These are phyloP conservation scores for Agaricus sinodeliciosus DNA, from an alignment of 768 basidiomycete genomes.

Conservation along the genomic window DNA sequence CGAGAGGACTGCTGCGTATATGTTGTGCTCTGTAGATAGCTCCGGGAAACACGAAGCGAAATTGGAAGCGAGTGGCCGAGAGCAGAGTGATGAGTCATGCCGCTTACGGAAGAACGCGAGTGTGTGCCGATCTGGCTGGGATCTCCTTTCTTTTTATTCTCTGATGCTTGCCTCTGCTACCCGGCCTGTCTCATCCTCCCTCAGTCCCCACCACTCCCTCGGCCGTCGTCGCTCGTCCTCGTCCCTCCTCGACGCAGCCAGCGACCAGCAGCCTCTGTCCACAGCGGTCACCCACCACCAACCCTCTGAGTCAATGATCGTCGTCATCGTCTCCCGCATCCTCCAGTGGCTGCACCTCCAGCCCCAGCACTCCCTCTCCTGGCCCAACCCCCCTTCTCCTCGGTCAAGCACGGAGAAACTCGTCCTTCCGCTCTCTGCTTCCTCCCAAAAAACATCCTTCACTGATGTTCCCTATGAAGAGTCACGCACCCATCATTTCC, in stretches of 20 bases:
- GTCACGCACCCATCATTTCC: slow-evolving; percentile 19
- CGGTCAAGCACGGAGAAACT: slow-evolving; percentile 35
- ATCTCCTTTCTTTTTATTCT: slow-evolving; percentile 9
- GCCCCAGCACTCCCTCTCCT: slow-evolving; percentile 32
- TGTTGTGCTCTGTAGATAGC: neutral
- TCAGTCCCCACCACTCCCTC: slow-evolving; percentile 45
- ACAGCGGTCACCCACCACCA: slow-evolving; percentile 9
- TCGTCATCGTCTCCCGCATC: slow-evolving; percentile 41
- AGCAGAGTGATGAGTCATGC: neutral
- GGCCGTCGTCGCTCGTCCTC: slow-evolving; percentile 50
- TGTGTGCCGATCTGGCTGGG: neutral
- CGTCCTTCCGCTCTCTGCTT: slow-evolving; percentile 25
- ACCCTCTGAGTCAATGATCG: slow-evolving; percentile 35
- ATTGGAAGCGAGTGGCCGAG: too few species aligned
- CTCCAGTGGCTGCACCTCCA: slow-evolving; percentile 46
- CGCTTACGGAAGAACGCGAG: neutral
- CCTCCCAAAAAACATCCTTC: slow-evolving; percentile 34
- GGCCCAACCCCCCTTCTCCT: slow-evolving; percentile 41
- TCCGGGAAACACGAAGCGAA: too few species aligned
- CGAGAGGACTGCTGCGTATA: neutral
- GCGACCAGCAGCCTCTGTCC: slow-evolving; percentile 10
- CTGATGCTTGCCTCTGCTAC: slow-evolving; percentile 23
- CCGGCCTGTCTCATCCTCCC: slow-evolving; percentile 55
- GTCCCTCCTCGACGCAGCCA: slow-evolving; percentile 17
- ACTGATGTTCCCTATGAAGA: slow-evolving; percentile 30